Evolutionary conservation across 345 rosid species (phyloP).

Genomic region (Streptanthus diversifolius): DNA sequence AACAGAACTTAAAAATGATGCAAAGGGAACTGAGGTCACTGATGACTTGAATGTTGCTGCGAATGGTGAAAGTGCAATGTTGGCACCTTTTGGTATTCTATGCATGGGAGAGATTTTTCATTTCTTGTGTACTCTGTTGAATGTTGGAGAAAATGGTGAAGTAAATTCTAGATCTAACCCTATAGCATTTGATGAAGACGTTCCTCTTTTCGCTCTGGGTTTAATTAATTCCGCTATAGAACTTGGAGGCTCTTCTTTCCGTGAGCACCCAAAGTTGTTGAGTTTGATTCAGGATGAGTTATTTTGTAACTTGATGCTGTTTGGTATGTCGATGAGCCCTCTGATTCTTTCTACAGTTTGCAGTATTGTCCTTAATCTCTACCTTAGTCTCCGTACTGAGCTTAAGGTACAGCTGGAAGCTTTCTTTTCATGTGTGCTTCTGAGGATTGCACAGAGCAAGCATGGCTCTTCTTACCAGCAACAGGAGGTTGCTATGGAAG

Average conservation of each 20-base stretch:
- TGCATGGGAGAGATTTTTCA: slow-evolving; percentile 78
- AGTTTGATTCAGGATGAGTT: slow-evolving; percentile 62
- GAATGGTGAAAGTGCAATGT: slow-evolving; percentile 43
- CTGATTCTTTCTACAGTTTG: slow-evolving; percentile 74
- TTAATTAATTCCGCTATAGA: slow-evolving; percentile 69
- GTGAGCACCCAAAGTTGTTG: slow-evolving; percentile 53
- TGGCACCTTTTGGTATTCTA: slow-evolving; percentile 63
- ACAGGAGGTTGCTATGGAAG: slow-evolving; percentile 84
- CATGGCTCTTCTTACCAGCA: slow-evolving; percentile 72
- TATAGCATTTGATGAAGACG: slow-evolving; percentile 73
- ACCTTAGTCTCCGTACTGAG: slow-evolving; percentile 56
- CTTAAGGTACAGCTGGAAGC: slow-evolving; percentile 72
- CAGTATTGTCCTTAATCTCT: slow-evolving; percentile 68
- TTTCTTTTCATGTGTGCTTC: slow-evolving; percentile 67
- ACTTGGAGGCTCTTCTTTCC: slow-evolving; percentile 54
- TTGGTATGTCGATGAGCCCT: slow-evolving; percentile 77
- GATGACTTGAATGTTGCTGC: slow-evolving; percentile 38
- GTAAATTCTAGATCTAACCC: slow-evolving; percentile 55
- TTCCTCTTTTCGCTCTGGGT: slow-evolving; percentile 72
- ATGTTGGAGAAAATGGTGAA: slow-evolving; percentile 50
- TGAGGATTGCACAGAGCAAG: slow-evolving; percentile 62
- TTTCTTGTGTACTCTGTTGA: slow-evolving; percentile 64
- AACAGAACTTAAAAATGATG: slow-evolving; percentile 31
- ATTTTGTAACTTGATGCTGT: slow-evolving; percentile 66
- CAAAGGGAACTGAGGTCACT: slow-evolving; percentile 29